Base-by-base conservation (phyloP, 257 asterid genomes). In the Gardenia jasminoides region DNA sequence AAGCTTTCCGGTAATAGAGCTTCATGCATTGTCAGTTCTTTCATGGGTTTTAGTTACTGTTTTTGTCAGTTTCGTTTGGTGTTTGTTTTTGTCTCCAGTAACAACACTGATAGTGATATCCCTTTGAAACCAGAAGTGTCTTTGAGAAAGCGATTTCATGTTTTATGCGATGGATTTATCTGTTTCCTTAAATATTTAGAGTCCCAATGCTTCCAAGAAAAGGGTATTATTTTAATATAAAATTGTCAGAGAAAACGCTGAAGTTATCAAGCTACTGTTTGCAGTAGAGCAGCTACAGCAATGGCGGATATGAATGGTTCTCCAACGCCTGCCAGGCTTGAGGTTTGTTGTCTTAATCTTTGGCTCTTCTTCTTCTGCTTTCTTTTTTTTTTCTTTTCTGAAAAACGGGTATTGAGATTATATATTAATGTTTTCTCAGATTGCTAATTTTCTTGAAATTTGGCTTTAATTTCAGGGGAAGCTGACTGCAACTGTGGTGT, bases 321-420 rank as follows among this genome's bases (percentile, higher is more conserved):
- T 47, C 56, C 93, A 54, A 71, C 22, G 70, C 91, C 92, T 44
- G 83, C 91, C 43, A 89, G 89, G 88, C 88, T 93, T 82, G 93
- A 92, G 97, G 98, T 93, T 83, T 76, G 88, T 85, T 72, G 67
- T 36, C 47, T 12, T n/a, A 15, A 3, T 24, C 22, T 39, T 43
- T 9, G 48, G n/a, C 56, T 9, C 31, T n/a, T 58, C 67, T 46
- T 62, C 28, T 41, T 41, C 3, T 17, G 47, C 41, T 1, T 36
- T 36, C n/a, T 50, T 50, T 13, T 19, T 54, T 6, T 7, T 19
- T 20, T 54, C 20, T 5, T 54, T 54, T n/a, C n/a, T n/a, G n/a
- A n/a, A n/a, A n/a, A 22, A 22, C 22, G 3, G 16, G 31, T 9
- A 28, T 0, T 3, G 28, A 67, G 50, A 46, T 20, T 20, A 47